These are phyloP conservation scores for Saccharomycopsis schoenii DNA, from an alignment of 805 yeast genomes.

Conservation along the genomic window DNA sequence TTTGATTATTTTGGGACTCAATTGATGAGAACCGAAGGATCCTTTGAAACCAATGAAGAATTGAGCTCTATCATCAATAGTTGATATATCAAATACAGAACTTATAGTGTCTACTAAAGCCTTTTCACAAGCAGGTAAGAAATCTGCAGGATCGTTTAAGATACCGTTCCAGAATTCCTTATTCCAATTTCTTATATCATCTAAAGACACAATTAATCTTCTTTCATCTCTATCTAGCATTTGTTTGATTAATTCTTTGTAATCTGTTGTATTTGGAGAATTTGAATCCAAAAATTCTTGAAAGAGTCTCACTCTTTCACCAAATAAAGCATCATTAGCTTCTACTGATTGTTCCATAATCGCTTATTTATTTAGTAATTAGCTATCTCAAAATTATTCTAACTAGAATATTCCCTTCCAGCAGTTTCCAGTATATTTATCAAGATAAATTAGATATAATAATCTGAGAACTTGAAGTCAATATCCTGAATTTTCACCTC, in stretches of 20 bases:
- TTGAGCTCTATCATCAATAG: conserved; percentile 49
- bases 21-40: conserved; percentile 79
- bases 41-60: conserved; percentile 80
- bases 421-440: too few relatives aligned
- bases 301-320: conserved; percentile 80
- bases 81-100: conserved; percentile 57
- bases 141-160: conserved; percentile 70
- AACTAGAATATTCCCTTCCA: not conserved
- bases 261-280: conserved; percentile 33
- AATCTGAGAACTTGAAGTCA: too few relatives aligned
- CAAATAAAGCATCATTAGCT: conserved; percentile 39
- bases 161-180: conserved; percentile 68
- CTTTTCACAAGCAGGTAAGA: conserved; percentile 77
- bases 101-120: conserved; percentile 75
- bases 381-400: not conserved
- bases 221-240: conserved; percentile 60
- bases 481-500: too few relatives aligned
- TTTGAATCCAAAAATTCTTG: conserved; percentile 63
- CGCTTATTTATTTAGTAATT: not conserved
- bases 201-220: conserved; percentile 68
- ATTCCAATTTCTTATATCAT: conserved; percentile 82
- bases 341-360: conserved; percentile 11
- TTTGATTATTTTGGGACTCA: conserved; percentile 80
- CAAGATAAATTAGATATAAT: too few relatives aligned
- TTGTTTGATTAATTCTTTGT: conserved; percentile 58